Evolutionary conservation across 2,329 filamentous ascomycete species (phyloP).

Genomic region (Diaporthe batatas): DNA sequence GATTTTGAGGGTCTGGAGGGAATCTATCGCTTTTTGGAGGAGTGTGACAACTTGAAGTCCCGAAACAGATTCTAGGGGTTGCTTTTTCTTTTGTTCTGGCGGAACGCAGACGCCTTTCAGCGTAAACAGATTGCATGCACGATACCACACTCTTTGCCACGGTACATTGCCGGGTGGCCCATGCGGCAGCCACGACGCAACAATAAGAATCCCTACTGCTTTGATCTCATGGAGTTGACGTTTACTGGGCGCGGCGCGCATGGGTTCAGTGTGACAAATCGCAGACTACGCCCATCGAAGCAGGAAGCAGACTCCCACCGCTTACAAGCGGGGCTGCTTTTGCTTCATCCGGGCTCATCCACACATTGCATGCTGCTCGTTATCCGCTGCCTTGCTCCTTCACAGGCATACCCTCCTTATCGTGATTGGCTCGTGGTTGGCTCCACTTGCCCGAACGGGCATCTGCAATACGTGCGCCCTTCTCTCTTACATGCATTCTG

Average conservation of each 20-base stretch:
- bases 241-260: background rate
- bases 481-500: slow-evolving; percentile 24
- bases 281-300: background rate
- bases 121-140: slow-evolving; percentile 25
- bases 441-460: background rate
- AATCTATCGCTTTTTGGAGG: slow-evolving; percentile 70
- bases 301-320: background rate
- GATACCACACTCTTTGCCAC: slow-evolving; percentile 41
- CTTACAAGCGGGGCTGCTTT: background rate
- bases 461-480: slow-evolving; percentile 7
- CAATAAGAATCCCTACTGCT: slow-evolving; percentile 21
- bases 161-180: slow-evolving; percentile 20
- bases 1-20: slow-evolving; percentile 69
- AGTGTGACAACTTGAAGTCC: slow-evolving; percentile 61
- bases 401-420: background rate
- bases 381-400: background rate
- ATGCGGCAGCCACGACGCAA: slow-evolving; percentile 19
- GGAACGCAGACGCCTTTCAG: background rate
- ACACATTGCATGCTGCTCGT: background rate
- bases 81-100: slow-evolving; percentile 24
- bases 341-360: background rate
- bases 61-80: slow-evolving; percentile 29
- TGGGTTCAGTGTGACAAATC: background rate
- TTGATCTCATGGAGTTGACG: background rate
- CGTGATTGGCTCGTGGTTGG: slow-evolving; percentile 18